Percentiles rank a stretch among this genome's conserved stretches.
These are phyloP conservation scores for Fragosphaeria purpurea DNA, from an alignment of 2,329 filamentous ascomycete species.

Conservation along the genomic window DNA sequence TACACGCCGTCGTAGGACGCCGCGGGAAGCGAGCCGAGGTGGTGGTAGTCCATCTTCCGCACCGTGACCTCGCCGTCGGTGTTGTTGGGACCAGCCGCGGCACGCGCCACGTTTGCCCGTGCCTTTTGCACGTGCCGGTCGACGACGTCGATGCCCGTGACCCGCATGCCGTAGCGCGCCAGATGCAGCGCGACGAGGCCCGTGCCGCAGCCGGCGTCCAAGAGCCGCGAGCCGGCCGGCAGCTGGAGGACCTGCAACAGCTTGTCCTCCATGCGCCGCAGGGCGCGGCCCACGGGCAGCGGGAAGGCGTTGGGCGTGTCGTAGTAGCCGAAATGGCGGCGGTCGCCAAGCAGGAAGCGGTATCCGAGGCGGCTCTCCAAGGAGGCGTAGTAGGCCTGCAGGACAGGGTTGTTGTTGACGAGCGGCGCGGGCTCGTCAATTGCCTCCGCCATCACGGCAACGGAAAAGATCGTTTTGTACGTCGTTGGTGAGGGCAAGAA, in stretches of 20 bases:
- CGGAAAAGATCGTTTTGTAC: background rate
- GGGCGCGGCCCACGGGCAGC: slow-evolving; percentile 32
- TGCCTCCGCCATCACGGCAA: background rate
- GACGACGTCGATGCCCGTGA: slow-evolving; percentile 39
- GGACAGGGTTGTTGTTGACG: slow-evolving; percentile 27
- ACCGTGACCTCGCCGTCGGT: slow-evolving; percentile 25
- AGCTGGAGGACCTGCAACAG: slow-evolving; percentile 29
- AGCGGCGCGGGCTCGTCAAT: slow-evolving; percentile 8
- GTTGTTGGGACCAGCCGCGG: slow-evolving; percentile 14
- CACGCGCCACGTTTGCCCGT: slow-evolving; percentile 26
- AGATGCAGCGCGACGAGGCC: slow-evolving; percentile 40
- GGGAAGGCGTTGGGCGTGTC: slow-evolving; percentile 34
- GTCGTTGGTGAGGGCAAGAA: too few species aligned
- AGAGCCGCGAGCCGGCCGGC: slow-evolving; percentile 28
- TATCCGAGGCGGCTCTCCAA: slow-evolving; percentile 36
- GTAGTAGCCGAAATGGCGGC: slow-evolving; percentile 41
- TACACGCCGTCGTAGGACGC: slow-evolving; percentile 40
- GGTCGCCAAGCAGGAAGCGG: slow-evolving; percentile 32
- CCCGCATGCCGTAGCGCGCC: slow-evolving; percentile 28
- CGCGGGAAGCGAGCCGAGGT: slow-evolving; percentile 30
- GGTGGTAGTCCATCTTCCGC: slow-evolving; percentile 39
- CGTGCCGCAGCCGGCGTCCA: slow-evolving; percentile 43
- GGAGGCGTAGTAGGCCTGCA: slow-evolving; percentile 35
- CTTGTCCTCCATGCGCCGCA: slow-evolving; percentile 41
- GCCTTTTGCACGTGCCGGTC: slow-evolving; percentile 37